phyloP scores from a whole-genome alignment of 139 green algal species.

The Tetraselmis chui region DNA sequence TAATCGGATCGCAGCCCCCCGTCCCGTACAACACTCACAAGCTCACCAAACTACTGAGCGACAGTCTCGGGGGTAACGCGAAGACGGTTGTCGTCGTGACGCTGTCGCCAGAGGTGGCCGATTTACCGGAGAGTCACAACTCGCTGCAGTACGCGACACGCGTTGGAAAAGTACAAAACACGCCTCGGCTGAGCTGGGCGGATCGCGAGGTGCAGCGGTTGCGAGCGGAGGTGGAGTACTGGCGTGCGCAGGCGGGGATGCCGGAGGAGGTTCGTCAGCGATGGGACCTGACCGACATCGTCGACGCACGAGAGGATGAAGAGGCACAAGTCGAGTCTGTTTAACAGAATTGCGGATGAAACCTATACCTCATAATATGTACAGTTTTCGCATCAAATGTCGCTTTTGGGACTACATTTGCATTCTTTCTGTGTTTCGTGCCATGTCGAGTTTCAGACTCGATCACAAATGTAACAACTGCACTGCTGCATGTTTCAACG shows the following conservation, averaged over 20 bases:
- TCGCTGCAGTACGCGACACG: constrained; percentile 12
- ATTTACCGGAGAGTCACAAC: constrained; percentile 9
- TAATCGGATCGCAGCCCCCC: constrained; percentile 9
- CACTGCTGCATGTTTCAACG: too few relatives aligned
- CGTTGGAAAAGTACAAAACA: constrained; percentile 9
- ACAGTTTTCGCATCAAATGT: too few relatives aligned
- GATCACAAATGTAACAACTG: too few relatives aligned
- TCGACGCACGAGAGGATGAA: neutral
- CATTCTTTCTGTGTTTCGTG: too few relatives aligned
- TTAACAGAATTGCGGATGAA: too few relatives aligned
- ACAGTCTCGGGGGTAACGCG: constrained; percentile 19
- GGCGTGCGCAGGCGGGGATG: neutral
- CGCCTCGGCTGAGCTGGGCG: neutral
- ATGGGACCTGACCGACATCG: neutral
- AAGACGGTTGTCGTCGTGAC: constrained; percentile 30
- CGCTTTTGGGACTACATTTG: too few relatives aligned
- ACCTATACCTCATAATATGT: too few relatives aligned
- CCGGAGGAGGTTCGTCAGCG: neutral
- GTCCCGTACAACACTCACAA: constrained; percentile 32
- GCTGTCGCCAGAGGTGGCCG: constrained; percentile 2
- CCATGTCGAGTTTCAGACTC: too few relatives aligned
- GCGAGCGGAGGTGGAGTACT: neutral
- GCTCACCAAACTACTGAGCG: constrained; percentile 24
- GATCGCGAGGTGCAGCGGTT: neutral
- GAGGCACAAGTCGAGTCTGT: too few relatives aligned